Evolutionary conservation across 495 filamentous ascomycete genomes (phyloP), one percentile per base, ranked within the genome.

Genomic region (Podospora didyma): DNA sequence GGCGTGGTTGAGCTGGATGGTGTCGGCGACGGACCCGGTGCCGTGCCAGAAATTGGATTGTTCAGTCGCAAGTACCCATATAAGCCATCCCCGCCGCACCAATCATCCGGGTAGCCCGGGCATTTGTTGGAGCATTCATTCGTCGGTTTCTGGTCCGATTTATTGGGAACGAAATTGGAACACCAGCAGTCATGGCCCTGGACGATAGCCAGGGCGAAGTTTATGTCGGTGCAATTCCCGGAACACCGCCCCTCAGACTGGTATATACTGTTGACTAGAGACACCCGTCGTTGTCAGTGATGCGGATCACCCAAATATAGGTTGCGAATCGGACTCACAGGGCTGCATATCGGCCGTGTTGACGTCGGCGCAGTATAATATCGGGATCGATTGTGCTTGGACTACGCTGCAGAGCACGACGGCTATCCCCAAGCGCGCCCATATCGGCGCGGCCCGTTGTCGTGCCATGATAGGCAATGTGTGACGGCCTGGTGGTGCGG

Each of bases 201-300:
- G 9, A 79, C 35, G 35, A 80, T 62, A 53, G 74, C 70, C n/a
- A 74, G 69, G 17, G 76, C 69, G 35, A 55, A 76, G 16, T 62
- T 28, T 2, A 54, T 49, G 16, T 47, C 5, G 24, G 58, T 50
- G 63, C 77, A 80, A 50, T 69, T 75, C 10, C 56, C 50, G 51
- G 60, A 61, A 44, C 77, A 80, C 22, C 73, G 69, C 17, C 77
- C 77, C 53, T 77, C 68, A 53, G 75, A 76, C 51, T 80, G 77
- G 26, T 49, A 80, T 60, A 69, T 67, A 59, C 66, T 72, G 24
- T 63, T 37, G 14, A 73, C 77, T 78, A 37, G 37, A 22, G 22
- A 19, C 17, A 12, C 26, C 26, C 26, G 41, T 7, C 16, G 2
- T 12, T 39, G 49, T 52, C 19, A 52, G 35, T 42, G 9, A 31